These are phyloP conservation scores for Sporothrix brasiliensis DNA, from an alignment of 2,329 filamentous ascomycete species.

Conservation along the genomic window DNA sequence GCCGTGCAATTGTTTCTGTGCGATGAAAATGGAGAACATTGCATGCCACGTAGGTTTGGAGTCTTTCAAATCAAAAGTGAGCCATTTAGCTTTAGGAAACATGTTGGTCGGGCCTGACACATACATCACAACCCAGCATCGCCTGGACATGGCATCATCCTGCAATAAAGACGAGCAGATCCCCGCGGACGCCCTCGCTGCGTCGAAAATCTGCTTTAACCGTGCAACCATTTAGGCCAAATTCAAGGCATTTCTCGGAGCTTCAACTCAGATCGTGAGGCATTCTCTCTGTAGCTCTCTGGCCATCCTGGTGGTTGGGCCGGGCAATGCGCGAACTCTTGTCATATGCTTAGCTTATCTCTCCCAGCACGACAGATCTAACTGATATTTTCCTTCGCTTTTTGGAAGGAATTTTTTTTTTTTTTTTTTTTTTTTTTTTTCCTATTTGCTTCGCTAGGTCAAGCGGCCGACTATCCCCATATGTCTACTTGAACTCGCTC, in stretches of 20 bases:
- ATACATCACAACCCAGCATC: constrained; percentile 43
- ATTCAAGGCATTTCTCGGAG: neutral
- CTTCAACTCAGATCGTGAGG: neutral
- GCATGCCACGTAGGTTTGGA: constrained; percentile 42
- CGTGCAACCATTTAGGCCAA: neutral
- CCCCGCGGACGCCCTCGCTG: constrained; percentile 39
- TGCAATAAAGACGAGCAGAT: constrained; percentile 38
- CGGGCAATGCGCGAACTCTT: neutral
- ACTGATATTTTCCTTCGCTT: neutral
- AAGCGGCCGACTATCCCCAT: neutral
- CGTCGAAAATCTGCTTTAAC: constrained; percentile 38
- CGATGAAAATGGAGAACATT: constrained; percentile 41
- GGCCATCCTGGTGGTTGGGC: neutral
- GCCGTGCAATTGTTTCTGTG: constrained; percentile 42
- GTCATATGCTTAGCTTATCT: neutral
- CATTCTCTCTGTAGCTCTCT: neutral
- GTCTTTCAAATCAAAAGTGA: constrained; percentile 32
- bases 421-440: neutral
- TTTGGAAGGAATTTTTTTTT: neutral
- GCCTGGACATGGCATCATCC: constrained; percentile 37
- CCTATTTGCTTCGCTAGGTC: neutral
- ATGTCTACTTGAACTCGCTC: constrained; percentile 8
- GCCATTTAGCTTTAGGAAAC: neutral
- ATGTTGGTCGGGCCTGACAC: too few species aligned
- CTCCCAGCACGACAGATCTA: neutral